Percentiles rank a stretch among this genome's conserved stretches.
phyloP scores from a whole-genome alignment of 768 basidiomycete genomes.

The Leccinellum rugosiceps region DNA sequence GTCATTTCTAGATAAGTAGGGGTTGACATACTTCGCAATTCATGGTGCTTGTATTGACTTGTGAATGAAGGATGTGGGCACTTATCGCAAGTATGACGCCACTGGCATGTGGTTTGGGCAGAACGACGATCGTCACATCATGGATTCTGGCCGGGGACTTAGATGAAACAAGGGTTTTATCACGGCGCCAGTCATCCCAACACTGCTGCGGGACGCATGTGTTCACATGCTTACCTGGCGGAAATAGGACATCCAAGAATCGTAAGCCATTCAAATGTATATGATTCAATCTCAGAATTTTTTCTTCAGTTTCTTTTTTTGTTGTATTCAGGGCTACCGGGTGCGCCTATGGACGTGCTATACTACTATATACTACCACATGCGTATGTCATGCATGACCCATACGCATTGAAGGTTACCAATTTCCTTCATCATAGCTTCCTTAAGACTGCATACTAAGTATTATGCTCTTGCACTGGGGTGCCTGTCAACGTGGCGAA shows the following conservation, averaged over 20 bases:
- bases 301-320: neutral
- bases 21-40: neutral
- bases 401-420: neutral
- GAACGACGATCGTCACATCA: neutral
- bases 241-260: constrained; percentile 8
- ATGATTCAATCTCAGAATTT: neutral
- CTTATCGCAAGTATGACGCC: neutral
- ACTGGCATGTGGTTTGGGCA: neutral
- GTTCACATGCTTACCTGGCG: constrained; percentile 5
- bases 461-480: neutral
- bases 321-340: neutral
- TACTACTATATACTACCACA: neutral
- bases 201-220: neutral
- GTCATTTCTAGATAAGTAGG: constrained; percentile 1
- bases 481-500: neutral
- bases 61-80: neutral
- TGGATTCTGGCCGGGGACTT: neutral
- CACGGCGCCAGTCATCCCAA: neutral
- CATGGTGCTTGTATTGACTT: neutral
- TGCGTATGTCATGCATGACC: neutral
- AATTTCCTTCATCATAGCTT: neutral
- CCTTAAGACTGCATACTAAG: neutral
- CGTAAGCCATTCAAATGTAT: neutral
- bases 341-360: neutral
- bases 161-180: constrained; percentile 22